Evolutionary conservation across 73 alveolate species (phyloP), one percentile per base, ranked within the genome.

Genomic region (Paramecium tetraurelia): DNA sequence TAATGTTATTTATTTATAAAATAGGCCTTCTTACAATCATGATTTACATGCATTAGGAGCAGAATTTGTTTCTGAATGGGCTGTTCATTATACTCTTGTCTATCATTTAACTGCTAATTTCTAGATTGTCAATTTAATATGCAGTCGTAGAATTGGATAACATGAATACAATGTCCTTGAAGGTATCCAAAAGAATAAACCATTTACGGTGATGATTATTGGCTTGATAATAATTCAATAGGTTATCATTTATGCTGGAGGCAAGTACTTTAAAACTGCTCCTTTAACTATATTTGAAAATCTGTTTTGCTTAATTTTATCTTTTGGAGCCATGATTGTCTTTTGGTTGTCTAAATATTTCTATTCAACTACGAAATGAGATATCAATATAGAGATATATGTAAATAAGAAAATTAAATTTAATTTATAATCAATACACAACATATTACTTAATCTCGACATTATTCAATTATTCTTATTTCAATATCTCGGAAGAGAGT

Each of bases 21-120:
- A 20, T 44, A 80, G 90, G 16, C 76, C 90, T 9, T 80, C 90
- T 2, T 80, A 80, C 29, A 44, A 44, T 3, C 90, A 80, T 80
- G 72, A 48, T 44, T 31, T 80, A 16, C 43, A 80, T 46, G 75
- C 46, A 5, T 44, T 80, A 46, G 90, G 90, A 80, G 70, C 46
- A 80, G 90, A 80, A 24, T 80, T 80, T 43, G 90, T 43, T 20
- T 14, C 90, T 40, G 90, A 80, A 46, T 80, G 75, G 76, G 90
- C 90, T 22, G 75, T 80, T 7, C 90, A 80, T 80, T 80, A 80
- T 44, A 80, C 90, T 24, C 33, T 80, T 9, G 90, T 80, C 16
- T 80, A 80, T 46, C 90, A 80, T 80, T 80, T 80, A 46, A 80
- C 90, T 24, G 90, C 90, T 0, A 44, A 38, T 24, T 80, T 80